These are phyloP conservation scores for Ustilago lituana DNA, from an alignment of 1,284 basidiomycete species.

Conservation along the genomic window DNA sequence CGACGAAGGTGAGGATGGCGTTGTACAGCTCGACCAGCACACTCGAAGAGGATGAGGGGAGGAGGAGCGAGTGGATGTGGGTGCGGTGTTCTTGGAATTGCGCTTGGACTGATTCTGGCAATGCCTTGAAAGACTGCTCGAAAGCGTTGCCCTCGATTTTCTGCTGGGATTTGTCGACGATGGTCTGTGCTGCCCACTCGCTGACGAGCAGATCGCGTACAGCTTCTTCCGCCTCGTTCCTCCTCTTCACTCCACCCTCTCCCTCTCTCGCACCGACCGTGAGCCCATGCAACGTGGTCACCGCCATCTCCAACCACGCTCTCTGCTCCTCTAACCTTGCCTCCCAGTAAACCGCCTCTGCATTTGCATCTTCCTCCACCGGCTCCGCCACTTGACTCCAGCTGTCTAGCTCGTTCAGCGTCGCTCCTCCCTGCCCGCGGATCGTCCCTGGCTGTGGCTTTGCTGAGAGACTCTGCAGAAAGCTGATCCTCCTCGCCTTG, in stretches of 20 bases:
- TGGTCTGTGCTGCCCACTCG: constrained; percentile 31
- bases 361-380: constrained; percentile 79
- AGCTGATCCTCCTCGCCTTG: constrained; percentile 24
- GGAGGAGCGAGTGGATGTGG: constrained; percentile 68
- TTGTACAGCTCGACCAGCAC: constrained; percentile 78
- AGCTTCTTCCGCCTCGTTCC: constrained; percentile 49
- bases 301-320: constrained; percentile 41
- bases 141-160: background rate
- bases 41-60: constrained; percentile 19
- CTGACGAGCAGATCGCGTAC: constrained; percentile 35
- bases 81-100: constrained; percentile 78
- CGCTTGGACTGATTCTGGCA: constrained; percentile 58
- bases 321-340: constrained; percentile 43
- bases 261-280: background rate
- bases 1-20: constrained; percentile 80
- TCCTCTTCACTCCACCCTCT: background rate
- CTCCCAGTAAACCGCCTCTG: constrained; percentile 31
- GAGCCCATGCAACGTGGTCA: constrained; percentile 25
- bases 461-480: constrained; percentile 10
- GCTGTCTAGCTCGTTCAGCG: constrained; percentile 26
- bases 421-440: constrained; percentile 3
- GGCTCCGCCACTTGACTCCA: constrained; percentile 71
- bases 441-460: constrained; percentile 1
- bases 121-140: background rate
- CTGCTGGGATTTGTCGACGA: constrained; percentile 1